These are phyloP conservation scores for Kondoa subrosea DNA, from an alignment of 768 basidiomycete genomes.

Conservation along the genomic window DNA sequence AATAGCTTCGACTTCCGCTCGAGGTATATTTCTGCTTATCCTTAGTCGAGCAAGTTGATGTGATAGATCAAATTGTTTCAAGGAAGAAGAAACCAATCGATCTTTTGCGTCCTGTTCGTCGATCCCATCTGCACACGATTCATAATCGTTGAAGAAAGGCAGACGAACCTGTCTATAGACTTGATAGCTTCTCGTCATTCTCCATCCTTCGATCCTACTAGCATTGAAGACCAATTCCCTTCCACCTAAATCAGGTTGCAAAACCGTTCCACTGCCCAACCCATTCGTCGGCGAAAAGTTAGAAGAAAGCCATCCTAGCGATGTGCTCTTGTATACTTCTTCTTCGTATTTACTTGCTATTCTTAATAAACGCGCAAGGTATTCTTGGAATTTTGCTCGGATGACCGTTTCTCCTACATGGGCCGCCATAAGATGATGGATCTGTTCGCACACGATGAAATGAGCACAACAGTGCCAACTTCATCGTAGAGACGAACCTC, in stretches of 20 bases:
- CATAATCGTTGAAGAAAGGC: slow-evolving; percentile 2
- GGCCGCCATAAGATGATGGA: slow-evolving; percentile 66
- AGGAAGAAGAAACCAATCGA: slow-evolving; percentile 40
- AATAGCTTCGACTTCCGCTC: slow-evolving; percentile 57
- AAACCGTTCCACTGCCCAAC: slow-evolving; percentile 67
- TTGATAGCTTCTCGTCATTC: slow-evolving; percentile 61
- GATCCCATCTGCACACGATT: background rate
- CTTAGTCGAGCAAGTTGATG: slow-evolving; percentile 76
- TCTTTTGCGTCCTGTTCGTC: slow-evolving; percentile 50
- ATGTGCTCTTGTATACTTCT: slow-evolving; percentile 51
- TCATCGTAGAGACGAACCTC: slow-evolving; percentile 47
- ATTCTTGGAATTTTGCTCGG: slow-evolving; percentile 75
- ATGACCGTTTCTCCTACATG: slow-evolving; percentile 83
- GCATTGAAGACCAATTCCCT: slow-evolving; percentile 61
- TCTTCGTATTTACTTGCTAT: slow-evolving; percentile 85
- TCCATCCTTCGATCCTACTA: slow-evolving; percentile 83
- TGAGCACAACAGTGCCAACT: too few relatives aligned
- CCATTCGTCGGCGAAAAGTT: slow-evolving; percentile 34
- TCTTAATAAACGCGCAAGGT: slow-evolving; percentile 67
- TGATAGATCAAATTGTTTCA: slow-evolving; percentile 63
- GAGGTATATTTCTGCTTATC: slow-evolving; percentile 51
- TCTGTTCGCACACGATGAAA: too few relatives aligned
- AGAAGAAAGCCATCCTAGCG: slow-evolving; percentile 50
- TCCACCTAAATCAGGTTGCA: slow-evolving; percentile 40
- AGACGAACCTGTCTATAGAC: slow-evolving; percentile 49